These are phyloP conservation scores for Euphrasia arctica DNA, from an alignment of 305 asterid species.

Conservation along the genomic window DNA sequence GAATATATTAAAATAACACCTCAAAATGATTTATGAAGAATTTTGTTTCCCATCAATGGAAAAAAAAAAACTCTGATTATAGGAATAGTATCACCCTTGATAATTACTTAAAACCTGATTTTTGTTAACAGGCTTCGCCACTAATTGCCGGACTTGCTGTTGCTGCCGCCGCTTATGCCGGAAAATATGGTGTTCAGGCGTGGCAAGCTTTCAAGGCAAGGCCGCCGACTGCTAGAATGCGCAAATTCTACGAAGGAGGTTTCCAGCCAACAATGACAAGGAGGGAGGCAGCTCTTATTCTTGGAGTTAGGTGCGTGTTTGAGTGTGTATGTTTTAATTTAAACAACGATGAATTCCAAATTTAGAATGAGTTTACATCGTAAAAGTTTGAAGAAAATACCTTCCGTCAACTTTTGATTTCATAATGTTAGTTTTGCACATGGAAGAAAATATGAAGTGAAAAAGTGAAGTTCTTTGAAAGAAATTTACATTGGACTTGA, in stretches of 20 bases:
- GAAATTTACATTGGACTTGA: not conserved
- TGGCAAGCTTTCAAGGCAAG: conserved; percentile 76
- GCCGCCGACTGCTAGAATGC: conserved; percentile 61
- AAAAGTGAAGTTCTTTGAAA: not conserved
- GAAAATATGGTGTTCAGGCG: conserved; percentile 57
- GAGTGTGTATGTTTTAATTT: not conserved
- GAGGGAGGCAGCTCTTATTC: conserved; percentile 76
- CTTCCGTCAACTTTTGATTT: not conserved
- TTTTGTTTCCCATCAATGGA: too few species aligned
- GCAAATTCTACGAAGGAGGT: conserved; percentile 78
- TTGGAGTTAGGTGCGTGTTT: conserved; percentile 57
- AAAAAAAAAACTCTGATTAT: too few species aligned
- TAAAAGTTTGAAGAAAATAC: not conserved
- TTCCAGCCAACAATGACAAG: conserved; percentile 72
- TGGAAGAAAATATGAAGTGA: not conserved
- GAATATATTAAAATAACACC: too few species aligned
- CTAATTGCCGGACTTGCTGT: conserved; percentile 56
- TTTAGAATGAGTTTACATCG: not conserved
- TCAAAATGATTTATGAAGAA: too few species aligned
- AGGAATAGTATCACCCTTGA: too few species aligned
- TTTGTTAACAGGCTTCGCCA: conserved; percentile 42
- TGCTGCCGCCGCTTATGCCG: conserved; percentile 72
- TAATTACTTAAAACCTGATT: too few species aligned
- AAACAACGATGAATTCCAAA: not conserved
- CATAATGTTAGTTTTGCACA: not conserved